A percentile compares a stretch with the other conserved stretches of the same genome.
Evolutionary conservation across 164 flowering plant genomes (phyloP).

Genomic region (Dillenia turbinata): DNA sequence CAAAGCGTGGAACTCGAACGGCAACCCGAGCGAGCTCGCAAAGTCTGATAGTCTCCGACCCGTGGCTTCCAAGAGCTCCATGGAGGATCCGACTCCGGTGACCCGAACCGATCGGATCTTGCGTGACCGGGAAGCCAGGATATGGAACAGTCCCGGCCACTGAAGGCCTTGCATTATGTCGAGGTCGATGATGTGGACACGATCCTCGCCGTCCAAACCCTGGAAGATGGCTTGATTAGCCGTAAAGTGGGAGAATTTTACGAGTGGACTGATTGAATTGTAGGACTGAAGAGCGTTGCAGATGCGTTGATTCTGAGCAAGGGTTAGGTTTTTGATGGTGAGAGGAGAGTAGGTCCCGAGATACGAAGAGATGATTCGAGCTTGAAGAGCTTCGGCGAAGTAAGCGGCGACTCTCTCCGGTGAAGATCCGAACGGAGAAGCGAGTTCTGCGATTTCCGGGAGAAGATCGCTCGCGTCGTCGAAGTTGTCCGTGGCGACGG

Average conservation of each 20-base stretch:
- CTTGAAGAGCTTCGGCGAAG: slow-evolving; percentile 71
- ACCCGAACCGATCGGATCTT: slow-evolving; percentile 55
- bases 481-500: slow-evolving; percentile 65
- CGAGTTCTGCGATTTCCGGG: slow-evolving; percentile 67
- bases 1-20: slow-evolving; percentile 69
- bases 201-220: slow-evolving; percentile 56
- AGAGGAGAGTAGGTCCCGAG: slow-evolving; percentile 52
- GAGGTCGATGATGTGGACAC: slow-evolving; percentile 80
- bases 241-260: slow-evolving; percentile 91
- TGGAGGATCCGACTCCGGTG: slow-evolving; percentile 78
- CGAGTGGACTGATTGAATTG: slow-evolving; percentile 66
- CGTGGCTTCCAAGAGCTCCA: slow-evolving; percentile 57
- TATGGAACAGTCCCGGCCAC: slow-evolving; percentile 95
- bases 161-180: slow-evolving; percentile 97
- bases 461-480: slow-evolving; percentile 58
- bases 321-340: slow-evolving; percentile 24
- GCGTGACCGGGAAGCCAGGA: slow-evolving; percentile 61
- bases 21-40: slow-evolving; percentile 66
- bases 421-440: slow-evolving; percentile 85
- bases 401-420: slow-evolving; percentile 85
- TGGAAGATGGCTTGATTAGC: slow-evolving; percentile 85
- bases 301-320: slow-evolving; percentile 37
- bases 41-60: slow-evolving; percentile 78
- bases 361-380: slow-evolving; percentile 56
- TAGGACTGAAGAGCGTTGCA: slow-evolving; percentile 64